A percentile compares a stretch with the other conserved stretches of the same genome.
phyloP scores from a whole-genome alignment of 1,139 yeast genomes.

The Saccharomyces uvarum region DNA sequence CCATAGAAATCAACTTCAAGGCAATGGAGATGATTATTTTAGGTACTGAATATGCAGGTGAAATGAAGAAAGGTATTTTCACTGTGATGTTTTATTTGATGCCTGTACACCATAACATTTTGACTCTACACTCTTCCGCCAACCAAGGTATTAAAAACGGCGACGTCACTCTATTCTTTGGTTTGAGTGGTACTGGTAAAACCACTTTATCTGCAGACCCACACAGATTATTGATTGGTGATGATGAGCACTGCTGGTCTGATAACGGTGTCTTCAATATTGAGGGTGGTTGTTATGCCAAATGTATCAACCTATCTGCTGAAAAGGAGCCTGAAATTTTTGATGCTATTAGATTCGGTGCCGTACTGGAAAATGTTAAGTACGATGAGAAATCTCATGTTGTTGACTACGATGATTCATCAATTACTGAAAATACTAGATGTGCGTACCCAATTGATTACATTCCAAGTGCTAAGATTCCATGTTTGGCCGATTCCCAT shows the following conservation, averaged over 20 bases:
- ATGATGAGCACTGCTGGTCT: slow-evolving; percentile 99
- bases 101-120: slow-evolving; percentile 89
- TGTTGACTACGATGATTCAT: slow-evolving; percentile 76
- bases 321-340: slow-evolving; percentile 98
- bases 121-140: slow-evolving; percentile 92
- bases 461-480: slow-evolving; percentile 93
- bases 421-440: slow-evolving; percentile 94
- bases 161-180: slow-evolving; percentile 85
- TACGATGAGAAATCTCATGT: slow-evolving; percentile 72
- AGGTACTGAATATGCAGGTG: slow-evolving; percentile 98
- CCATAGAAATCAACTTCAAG: slow-evolving; percentile 93
- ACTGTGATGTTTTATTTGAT: slow-evolving; percentile 97
- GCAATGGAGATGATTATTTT: slow-evolving; percentile 97
- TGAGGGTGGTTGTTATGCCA: slow-evolving; percentile 99
- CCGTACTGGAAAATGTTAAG: slow-evolving; percentile 88
- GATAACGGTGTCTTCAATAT: slow-evolving; percentile 97
- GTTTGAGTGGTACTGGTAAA: slow-evolving; percentile 96
- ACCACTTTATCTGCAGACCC: slow-evolving; percentile 97
- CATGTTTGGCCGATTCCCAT: slow-evolving; percentile 83
- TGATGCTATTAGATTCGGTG: slow-evolving; percentile 89
- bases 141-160: slow-evolving; percentile 70
- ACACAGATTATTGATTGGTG: slow-evolving; percentile 88
- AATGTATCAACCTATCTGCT: slow-evolving; percentile 80
- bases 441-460: slow-evolving; percentile 97
- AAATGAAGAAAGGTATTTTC: slow-evolving; percentile 98